Evolutionary conservation across 805 yeast species (phyloP), one percentile per base, ranked within the genome.

Genomic region (Ogataea parapolymorpha): DNA sequence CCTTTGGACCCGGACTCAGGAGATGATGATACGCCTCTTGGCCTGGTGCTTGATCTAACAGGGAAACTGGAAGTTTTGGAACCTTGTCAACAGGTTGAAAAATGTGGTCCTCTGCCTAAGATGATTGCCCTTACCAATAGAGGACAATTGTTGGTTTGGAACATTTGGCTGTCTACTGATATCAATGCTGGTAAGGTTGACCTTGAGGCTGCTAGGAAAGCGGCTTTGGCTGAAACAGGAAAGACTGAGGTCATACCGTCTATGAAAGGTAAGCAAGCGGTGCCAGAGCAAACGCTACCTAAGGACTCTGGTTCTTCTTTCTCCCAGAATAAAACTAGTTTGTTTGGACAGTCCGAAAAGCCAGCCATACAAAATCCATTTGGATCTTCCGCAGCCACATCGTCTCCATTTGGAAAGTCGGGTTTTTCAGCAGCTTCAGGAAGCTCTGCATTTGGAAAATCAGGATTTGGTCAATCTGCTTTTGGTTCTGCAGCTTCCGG

Each of bases 21-120:
- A 33, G 81, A 74, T 37, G 95, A 87, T 52, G 74, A 84, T 11
- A 73, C 83, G 6, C 80, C 91, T 0, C 65, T 85, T 16, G 96
- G 96, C 5, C 49, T 85, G 9, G 78, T 77, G 0, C 35, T 86
- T 5, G 95, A 87, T 56, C 51, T 80, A 11, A 65, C 72, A 9
- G 65, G 77, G 2, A 58, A 60, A 0, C 69, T 66, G 1, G 51
- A 52, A 1, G 75, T 81, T 2, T 39, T 56, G 2, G 72, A 74
- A 11, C 88, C 91, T 0, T 74, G 79, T 45, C 60, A 67, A 6
- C 79, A 79, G 9, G 68, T 82, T 2, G 86, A 82, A 1, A 67
- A 67, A 28, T 76, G 77, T 8, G 67, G 57, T 1, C 79, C 86
- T 28, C 65, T 85, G 42, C 96, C 96, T 0, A 66, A 84, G 22